phyloP scores from a whole-genome alignment of 2,329 filamentous ascomycete genomes.

The Hypoxylon sp. region DNA sequence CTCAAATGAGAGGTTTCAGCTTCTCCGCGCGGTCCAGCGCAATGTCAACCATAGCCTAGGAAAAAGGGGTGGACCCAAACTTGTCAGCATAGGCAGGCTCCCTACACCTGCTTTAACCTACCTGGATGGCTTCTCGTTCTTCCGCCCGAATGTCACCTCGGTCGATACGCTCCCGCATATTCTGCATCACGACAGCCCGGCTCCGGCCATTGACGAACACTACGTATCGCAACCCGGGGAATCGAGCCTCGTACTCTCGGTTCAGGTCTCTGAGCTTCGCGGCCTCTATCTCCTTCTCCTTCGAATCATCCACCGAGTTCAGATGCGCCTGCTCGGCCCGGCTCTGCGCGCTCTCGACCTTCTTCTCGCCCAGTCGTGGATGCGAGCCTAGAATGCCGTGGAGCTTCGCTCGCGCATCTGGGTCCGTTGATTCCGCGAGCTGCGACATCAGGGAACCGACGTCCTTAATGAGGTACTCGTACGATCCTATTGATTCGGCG shows the following conservation, averaged over 20 bases:
- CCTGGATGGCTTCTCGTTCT: constrained; percentile 76
- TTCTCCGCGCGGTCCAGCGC: constrained; percentile 82
- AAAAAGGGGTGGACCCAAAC: constrained; percentile 65
- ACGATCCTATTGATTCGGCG: constrained; percentile 69
- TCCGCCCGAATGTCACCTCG: constrained; percentile 75
- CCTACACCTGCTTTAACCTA: constrained; percentile 34
- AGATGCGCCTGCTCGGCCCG: constrained; percentile 85
- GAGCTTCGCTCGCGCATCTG: constrained; percentile 67
- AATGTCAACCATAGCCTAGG: constrained; percentile 93
- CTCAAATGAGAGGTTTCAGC: constrained; percentile 53
- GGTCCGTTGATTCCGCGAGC: constrained; percentile 59
- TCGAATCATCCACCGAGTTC: constrained; percentile 62
- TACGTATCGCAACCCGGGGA: constrained; percentile 88
- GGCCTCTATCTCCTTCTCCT: constrained; percentile 67
- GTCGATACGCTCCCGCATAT: constrained; percentile 82
- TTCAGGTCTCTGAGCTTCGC: constrained; percentile 74
- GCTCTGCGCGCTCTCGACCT: constrained; percentile 84
- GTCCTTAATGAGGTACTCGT: constrained; percentile 75
- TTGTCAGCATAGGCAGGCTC: constrained; percentile 69
- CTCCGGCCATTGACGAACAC: constrained; percentile 90
- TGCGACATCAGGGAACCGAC: constrained; percentile 73
- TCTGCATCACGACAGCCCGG: constrained; percentile 79
- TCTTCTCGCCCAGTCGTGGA: constrained; percentile 84
- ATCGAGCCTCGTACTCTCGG: constrained; percentile 80
- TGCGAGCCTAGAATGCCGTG: constrained; percentile 83